Evolutionary conservation across 129 eudicot genomes (phyloP).

Genomic region (Calendula officinalis): DNA sequence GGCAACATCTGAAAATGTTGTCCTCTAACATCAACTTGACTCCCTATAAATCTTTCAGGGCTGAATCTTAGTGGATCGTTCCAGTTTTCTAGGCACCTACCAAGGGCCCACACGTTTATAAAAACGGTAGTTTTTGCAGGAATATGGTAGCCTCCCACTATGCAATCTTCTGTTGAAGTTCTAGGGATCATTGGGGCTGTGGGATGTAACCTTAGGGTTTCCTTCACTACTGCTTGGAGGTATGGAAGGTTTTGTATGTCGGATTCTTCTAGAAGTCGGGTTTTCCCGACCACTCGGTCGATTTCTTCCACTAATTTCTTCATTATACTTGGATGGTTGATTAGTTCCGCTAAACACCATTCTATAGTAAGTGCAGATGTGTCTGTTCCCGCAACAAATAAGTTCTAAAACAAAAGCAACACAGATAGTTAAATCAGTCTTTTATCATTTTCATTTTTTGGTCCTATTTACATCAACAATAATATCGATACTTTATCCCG

Average conservation of each 20-base stretch:
- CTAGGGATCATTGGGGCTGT: constrained; percentile 55
- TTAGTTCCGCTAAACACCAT: constrained; percentile 71
- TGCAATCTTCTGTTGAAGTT: constrained; percentile 46
- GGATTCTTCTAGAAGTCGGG: constrained; percentile 51
- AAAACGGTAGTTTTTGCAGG: constrained; percentile 50
- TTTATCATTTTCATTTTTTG: neutral
- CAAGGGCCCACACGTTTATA: constrained; percentile 58
- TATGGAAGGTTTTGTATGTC: constrained; percentile 61
- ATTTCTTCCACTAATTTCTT: constrained; percentile 47
- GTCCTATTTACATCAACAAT: no score
- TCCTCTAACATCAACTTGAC: constrained; percentile 60
- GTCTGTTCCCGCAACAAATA: constrained; percentile 70
- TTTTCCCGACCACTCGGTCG: constrained; percentile 43
- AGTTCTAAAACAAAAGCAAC: constrained; percentile 37
- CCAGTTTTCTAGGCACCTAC: constrained; percentile 53
- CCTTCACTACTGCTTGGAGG: constrained; percentile 74
- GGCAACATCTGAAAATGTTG: constrained; percentile 62
- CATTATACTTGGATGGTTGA: constrained; percentile 59
- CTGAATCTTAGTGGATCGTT: constrained; percentile 43
- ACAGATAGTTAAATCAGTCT: neutral
- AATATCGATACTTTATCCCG: no score
- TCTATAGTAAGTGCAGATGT: constrained; percentile 62
- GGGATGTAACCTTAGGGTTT: constrained; percentile 65
- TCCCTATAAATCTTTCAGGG: constrained; percentile 49
- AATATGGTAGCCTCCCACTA: constrained; percentile 40